Base-by-base conservation (phyloP, 176 grass and related monocot species). In the Oryza meyeriana region DNA sequence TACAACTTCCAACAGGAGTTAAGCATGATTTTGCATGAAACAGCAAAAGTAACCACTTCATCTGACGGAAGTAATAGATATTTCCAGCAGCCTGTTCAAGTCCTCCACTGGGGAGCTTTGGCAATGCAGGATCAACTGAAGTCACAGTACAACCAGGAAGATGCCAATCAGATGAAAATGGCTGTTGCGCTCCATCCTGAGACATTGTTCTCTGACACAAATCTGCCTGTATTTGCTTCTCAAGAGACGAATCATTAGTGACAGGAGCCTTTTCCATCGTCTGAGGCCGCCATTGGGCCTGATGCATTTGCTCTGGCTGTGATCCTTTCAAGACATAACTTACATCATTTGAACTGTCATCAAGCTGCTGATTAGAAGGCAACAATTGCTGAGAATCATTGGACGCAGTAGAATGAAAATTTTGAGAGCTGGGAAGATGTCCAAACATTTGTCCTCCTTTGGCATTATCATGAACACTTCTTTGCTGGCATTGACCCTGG, bases 21-120 rank as follows among this genome's bases (percentile, higher is more conserved):
- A 87, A 77, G 89, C 97, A 99, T 64, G 85, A 25, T 63, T 86
- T 94, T 65, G 97, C 97, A 90, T 99, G 97, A 80, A 90, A 64
- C 26, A 99, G 79, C 64, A 94, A 85, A 35, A 96, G 78, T 61
- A 99, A 57, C 93, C 92, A 91, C 82, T 86, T 99, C 42, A 86
- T 50, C 80, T 99, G 97, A 72, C 90, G 92, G 20, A 75, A 24
- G 58, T 96, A 90, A 67, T 95, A 72, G 34, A 77, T 80, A 76
- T 96, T 79, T 81, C 74, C 89, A 74, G 78, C 83, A 16, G 81
- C 48, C 42, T 90, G 81, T 84, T 91, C 87, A 71, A 77, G 76
- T 71, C 76, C 88, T 85, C 66, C 78, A 75, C 41, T 30, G 12
- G 62, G 41, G 26, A 61, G 83, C 48, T 87, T 84, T 63, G 81